Evolutionary conservation across 169 alveolate species (phyloP).

Genomic region (Plasmodium cynomolgi): DNA sequence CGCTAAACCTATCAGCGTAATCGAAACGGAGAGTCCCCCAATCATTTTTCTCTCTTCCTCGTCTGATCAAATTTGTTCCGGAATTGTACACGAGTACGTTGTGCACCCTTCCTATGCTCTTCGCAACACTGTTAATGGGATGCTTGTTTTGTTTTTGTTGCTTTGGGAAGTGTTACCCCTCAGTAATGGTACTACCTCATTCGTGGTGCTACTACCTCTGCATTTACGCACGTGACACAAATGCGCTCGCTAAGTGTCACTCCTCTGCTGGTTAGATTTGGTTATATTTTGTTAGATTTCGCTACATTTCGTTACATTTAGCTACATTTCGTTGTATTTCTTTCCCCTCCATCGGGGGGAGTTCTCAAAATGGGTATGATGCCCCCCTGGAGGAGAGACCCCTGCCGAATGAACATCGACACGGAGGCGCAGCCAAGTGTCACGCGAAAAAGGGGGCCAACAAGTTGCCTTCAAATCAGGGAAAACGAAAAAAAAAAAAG

Average conservation of each 20-base stretch:
- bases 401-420: not conserved
- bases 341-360: not conserved
- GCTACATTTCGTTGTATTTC: not conserved
- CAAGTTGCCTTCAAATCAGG: not conserved
- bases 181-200: no score
- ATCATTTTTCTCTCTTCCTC: slow-evolving; percentile 10
- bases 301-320: not conserved
- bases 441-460: not conserved
- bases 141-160: not conserved
- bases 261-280: not conserved
- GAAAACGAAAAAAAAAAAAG: no score
- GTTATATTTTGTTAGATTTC: not conserved
- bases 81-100: not conserved
- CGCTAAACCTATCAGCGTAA: slow-evolving; percentile 41
- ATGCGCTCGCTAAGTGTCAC: not conserved
- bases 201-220: no score
- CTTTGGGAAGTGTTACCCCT: no score
- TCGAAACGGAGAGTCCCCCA: slow-evolving; percentile 4
- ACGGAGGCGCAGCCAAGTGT: not conserved
- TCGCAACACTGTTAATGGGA: not conserved
- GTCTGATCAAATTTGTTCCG: not conserved
- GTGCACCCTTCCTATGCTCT: not conserved
- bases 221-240: not conserved
- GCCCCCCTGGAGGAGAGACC: not conserved
- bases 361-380: not conserved